Base-by-base conservation (phyloP, 2,329 filamentous ascomycete genomes). In the Trichoderma atrobrunneum region DNA sequence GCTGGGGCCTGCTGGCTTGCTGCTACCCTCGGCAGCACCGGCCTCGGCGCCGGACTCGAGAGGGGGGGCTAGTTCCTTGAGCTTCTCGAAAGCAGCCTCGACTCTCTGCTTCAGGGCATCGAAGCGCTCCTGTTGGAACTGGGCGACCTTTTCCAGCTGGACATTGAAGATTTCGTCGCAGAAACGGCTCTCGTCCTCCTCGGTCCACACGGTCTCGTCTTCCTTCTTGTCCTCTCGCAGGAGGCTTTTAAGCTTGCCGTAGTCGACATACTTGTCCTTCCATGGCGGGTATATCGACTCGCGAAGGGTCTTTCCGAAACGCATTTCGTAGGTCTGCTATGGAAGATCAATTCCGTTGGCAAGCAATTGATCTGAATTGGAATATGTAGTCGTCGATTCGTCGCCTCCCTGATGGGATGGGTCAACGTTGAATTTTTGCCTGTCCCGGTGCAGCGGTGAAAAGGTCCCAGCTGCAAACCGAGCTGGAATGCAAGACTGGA, bases 231-330 rank as follows among this genome's bases (percentile, higher is more conserved):
- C 90, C 81, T 98, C 96, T 75, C 93, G 92, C 73, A 99, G 85
- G 72, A 99, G 87, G 78, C 88, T 87, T 87, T 98, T 98, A 76
- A 99, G 90, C 87, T 95, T 97, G 77, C 88, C 85, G 83, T 99
- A 99, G 85, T 98, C 95, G 80, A 99, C 93, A 85, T 99, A 98
- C 79, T 97, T 89, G 80, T 92, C 93, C 82, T 92, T 93, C 95
- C 95, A 99, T 79, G 94, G 94, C 76, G 88, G 84, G 81, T 98
- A 96, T 77, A 93, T 86, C 73, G 93, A 91, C 78, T 90, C 89
- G 78, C 91, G 90, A 73, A 99, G 88, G 66, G 94, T 98, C 84
- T 91, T 93, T 74, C 95, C 95, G 86, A 98, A 99, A 78, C 94
- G 92, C 96, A 99, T 98, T 64, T 63, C 67, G n/a, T 30, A 14